Evolutionary conservation across 2,329 filamentous ascomycete species (phyloP).

Genomic region (Mycosphaerella sp.): DNA sequence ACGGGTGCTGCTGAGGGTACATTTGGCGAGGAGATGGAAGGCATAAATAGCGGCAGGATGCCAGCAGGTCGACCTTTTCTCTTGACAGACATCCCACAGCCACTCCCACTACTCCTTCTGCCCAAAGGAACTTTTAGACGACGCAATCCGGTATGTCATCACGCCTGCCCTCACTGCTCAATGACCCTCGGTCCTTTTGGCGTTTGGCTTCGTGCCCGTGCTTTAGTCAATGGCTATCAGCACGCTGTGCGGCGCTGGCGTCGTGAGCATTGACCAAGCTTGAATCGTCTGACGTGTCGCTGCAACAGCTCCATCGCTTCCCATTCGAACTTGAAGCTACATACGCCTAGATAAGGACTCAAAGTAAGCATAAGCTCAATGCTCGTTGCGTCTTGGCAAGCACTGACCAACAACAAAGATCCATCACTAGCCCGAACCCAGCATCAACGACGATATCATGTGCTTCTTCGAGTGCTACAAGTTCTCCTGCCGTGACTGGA

Average conservation of each 20-base stretch:
- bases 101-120: slow-evolving; percentile 7
- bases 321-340: slow-evolving; percentile 3
- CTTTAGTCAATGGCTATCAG: slow-evolving; percentile 7
- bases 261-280: background rate
- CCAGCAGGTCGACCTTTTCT: slow-evolving; percentile 11
- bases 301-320: slow-evolving; percentile 1
- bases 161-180: background rate
- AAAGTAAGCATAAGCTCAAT: slow-evolving; percentile 6
- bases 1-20: background rate
- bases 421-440: background rate
- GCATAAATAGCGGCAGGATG: slow-evolving; percentile 31
- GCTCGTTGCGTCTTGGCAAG: slow-evolving; percentile 1
- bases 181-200: background rate
- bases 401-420: slow-evolving; percentile 14
- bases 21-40: slow-evolving; percentile 16
- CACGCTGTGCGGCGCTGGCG: background rate
- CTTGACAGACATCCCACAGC: slow-evolving; percentile 19
- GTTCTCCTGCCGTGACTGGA: slow-evolving; percentile 84
- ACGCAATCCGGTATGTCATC: slow-evolving; percentile 17
- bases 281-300: slow-evolving; percentile 7
- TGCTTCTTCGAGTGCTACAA: slow-evolving; percentile 92
- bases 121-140: background rate
- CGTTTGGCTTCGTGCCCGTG: background rate
- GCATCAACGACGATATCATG: slow-evolving; percentile 49
- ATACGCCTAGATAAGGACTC: slow-evolving; percentile 6